A percentile compares a stretch with the other conserved stretches of the same genome.
These are phyloP conservation scores for Cicer arietinum DNA, from an alignment of 306 rosid genomes.

Conservation along the genomic window DNA sequence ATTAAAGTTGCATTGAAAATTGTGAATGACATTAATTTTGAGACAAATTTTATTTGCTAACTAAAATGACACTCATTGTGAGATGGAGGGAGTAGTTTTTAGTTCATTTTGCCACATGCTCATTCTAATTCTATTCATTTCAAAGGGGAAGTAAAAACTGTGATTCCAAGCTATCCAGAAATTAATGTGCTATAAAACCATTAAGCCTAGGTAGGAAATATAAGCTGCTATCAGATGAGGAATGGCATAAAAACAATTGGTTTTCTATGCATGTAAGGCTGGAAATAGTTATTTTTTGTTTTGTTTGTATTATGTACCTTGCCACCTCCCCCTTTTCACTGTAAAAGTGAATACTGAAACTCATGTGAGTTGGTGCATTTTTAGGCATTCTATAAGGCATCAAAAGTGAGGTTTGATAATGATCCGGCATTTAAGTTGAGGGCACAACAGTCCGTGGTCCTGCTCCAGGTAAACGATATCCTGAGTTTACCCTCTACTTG, in stretches of 20 bases:
- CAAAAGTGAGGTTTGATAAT: constrained; percentile 79
- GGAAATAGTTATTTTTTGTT: background rate
- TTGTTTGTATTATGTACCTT: constrained; percentile 8
- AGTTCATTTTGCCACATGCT: constrained; percentile 2
- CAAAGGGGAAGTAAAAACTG: background rate
- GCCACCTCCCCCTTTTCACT: background rate
- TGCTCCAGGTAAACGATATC: constrained; percentile 71
- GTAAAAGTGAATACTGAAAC: constrained; percentile 36
- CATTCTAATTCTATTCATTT: constrained; percentile 22
- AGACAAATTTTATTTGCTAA: too few relatives aligned
- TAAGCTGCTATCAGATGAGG: constrained; percentile 6
- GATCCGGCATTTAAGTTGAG: constrained; percentile 85
- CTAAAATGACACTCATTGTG: too few relatives aligned
- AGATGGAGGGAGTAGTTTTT: background rate
- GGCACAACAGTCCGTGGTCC: constrained; percentile 90
- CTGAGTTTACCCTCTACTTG: background rate
- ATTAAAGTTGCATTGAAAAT: too few relatives aligned
- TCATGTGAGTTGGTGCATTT: constrained; percentile 36
- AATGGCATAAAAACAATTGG: background rate
- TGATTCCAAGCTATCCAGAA: constrained; percentile 16
- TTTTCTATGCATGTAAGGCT: background rate
- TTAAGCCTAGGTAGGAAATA: constrained; percentile 17
- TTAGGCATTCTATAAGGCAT: constrained; percentile 86
- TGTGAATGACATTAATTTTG: too few relatives aligned
- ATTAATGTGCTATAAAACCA: constrained; percentile 26